Base-by-base conservation (phyloP, 495 filamentous ascomycete species). In the Trichoderma orchidacearum region DNA sequence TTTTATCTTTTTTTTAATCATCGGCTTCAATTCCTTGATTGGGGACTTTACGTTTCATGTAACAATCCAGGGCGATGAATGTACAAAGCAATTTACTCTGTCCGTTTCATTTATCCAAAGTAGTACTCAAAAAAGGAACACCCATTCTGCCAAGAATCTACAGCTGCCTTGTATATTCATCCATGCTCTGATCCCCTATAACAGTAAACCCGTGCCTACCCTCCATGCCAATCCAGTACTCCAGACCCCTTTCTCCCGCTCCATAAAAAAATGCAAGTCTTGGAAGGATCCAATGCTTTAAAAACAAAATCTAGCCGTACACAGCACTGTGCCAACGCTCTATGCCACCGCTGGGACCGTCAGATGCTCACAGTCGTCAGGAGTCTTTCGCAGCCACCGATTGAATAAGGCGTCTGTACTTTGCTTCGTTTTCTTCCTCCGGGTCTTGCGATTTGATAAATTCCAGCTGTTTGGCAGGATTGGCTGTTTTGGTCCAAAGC, bases 401-500 rank as follows among this genome's bases (percentile, higher is more conserved):
- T 18, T 55, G 30, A 27, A 55, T 55, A 7, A 55, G 53, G 21
- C 53, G 53, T 17, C 9, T 31, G n/a, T 55, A 55, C n/a, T 38
- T 31, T n/a, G 53, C 53, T 27, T 35, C 30, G 12, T 31, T 55
- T 23, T 55, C 30, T 25, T 55, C 53, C 21, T 55, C 53, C 3
- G 53, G n/a, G 21, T 55, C 53, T 21, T 25, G 30, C 0, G 53
- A 30, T 15, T 55, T 55, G 31, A 55, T n/a, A 27, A 25, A 18
- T 6, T 34, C n/a, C n/a, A 34, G 15, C n/a, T 27, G 30, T 27
- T 55, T 35, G 2, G 30, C 5, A 11, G 53, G 17, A 17, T 55
- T 36, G n/a, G 53, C 53, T 9, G 53, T 25, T 9, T 35, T 36
- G 15, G 53, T 58, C 74, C 76, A 80, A 15, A 76, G 38, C 6